Percentiles rank a stretch among this genome's conserved stretches.
Conservation (phyloP, 1,139 yeast species). For the Kodamaea suecica region DNA sequence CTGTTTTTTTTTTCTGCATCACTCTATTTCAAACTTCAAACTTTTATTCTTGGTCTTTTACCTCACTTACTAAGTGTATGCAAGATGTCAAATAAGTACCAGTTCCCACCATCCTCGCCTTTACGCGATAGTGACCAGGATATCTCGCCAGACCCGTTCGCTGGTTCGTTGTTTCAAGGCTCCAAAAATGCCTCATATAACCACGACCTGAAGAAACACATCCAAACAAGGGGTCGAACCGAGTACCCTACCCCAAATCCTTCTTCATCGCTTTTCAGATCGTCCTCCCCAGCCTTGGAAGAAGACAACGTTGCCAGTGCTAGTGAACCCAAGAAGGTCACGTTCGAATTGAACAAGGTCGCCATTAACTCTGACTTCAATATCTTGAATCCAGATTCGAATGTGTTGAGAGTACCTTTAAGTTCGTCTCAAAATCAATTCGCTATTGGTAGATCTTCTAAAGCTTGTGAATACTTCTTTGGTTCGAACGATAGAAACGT, state of each 20-base stretch:
- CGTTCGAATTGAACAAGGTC: constrained; percentile 9
- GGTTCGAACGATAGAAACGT: constrained; percentile 55
- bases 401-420: constrained; percentile 39
- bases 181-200: constrained; percentile 1
- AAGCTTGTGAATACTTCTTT: constrained; percentile 56
- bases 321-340: constrained; percentile 6
- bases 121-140: constrained; percentile 29
- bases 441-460: constrained; percentile 63
- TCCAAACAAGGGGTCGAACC: constrained; percentile 21
- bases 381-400: constrained; percentile 38
- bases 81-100: constrained; percentile 20
- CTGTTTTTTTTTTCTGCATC: no score
- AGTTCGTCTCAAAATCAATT: constrained; percentile 21
- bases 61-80: no score
- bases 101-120: constrained; percentile 69
- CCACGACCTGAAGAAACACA: constrained; percentile 4
- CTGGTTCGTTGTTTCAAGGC: constrained; percentile 9
- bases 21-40: no score
- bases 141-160: constrained; percentile 24
- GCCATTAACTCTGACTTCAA: constrained; percentile 35
- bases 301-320: constrained; percentile 8
- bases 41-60: no score
- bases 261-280: constrained; percentile 49
- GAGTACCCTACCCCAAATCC: constrained; percentile 56
- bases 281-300: constrained; percentile 39